Conservation (phyloP, 1,284 basidiomycete species). For the Boletellus sp. region DNA sequence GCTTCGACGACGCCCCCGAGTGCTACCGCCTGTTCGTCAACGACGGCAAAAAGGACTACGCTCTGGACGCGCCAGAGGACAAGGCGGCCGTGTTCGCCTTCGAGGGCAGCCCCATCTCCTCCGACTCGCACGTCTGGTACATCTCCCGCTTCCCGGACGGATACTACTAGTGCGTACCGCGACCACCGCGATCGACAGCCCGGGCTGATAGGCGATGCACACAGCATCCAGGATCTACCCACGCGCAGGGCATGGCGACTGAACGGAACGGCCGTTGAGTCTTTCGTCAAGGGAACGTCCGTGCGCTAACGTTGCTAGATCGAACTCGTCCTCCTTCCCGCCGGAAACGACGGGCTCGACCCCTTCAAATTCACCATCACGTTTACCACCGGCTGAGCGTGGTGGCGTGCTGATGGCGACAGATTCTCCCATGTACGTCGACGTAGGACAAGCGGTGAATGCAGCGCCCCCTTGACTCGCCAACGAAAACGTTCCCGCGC, state of each 20-base stretch:
- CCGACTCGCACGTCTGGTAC: constrained; percentile 7
- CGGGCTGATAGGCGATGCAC: neutral
- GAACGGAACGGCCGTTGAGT: constrained; percentile 4
- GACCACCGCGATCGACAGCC: too few relatives aligned
- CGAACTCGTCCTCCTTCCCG: constrained; percentile 5
- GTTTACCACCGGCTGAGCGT: neutral
- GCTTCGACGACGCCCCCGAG: constrained; percentile 1
- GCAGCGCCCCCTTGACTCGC: too few relatives aligned
- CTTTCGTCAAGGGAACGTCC: neutral
- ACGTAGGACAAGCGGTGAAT: neutral
- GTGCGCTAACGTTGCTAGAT: constrained; percentile 3
- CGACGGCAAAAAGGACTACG: constrained; percentile 8
- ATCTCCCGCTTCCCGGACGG: constrained; percentile 2
- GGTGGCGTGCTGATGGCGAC: neutral
- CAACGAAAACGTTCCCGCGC: neutral
- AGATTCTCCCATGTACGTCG: neutral
- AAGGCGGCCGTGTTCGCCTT: neutral
- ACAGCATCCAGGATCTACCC: constrained; percentile 5
- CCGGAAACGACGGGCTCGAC: constrained; percentile 1
- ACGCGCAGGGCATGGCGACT: constrained; percentile 7
- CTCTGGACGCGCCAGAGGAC: neutral
- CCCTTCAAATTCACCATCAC: constrained; percentile 7
- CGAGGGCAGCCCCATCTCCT: constrained; percentile 6
- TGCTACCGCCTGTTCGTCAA: constrained; percentile 11
- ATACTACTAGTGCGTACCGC: constrained; percentile 3